Percentiles rank a stretch among this genome's conserved stretches.
Conservation (phyloP, 2,329 filamentous ascomycete species). For the Aspergillus piperis region DNA sequence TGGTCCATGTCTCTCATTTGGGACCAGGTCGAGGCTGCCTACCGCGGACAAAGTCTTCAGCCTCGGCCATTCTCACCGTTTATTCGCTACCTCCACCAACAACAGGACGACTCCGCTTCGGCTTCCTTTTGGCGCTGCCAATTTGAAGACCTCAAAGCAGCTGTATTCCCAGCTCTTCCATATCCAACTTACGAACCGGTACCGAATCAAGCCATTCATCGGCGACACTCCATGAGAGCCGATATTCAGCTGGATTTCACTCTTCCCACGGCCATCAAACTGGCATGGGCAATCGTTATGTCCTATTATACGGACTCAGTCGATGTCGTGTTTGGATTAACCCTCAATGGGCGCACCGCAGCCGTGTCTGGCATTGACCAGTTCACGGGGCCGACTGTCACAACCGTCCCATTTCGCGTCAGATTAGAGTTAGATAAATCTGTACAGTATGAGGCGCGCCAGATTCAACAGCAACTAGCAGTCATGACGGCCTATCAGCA, state of each 20-base stretch:
- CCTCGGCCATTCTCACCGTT: conserved; percentile 33
- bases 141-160: neutral
- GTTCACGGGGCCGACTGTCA: conserved; percentile 48
- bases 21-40: conserved; percentile 11
- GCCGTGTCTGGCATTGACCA: conserved; percentile 43
- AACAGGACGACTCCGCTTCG: neutral
- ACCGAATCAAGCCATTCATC: neutral
- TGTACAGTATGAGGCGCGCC: no score
- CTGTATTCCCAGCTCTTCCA: neutral
- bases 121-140: no score
- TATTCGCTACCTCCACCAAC: conserved; percentile 27
- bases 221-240: neutral
- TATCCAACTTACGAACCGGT: no score
- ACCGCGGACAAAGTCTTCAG: conserved; percentile 14
- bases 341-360: conserved; percentile 46
- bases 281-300: conserved; percentile 45
- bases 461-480: no score
- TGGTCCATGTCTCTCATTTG: conserved; percentile 15
- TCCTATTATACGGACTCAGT: conserved; percentile 40
- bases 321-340: conserved; percentile 47
- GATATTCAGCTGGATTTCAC: conserved; percentile 29
- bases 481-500: no score
- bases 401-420: conserved; percentile 38
- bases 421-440: no score
- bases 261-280: conserved; percentile 44